Evolutionary conservation across 2,329 filamentous ascomycete genomes (phyloP).

Genomic region (Mycosphaerella sp.): DNA sequence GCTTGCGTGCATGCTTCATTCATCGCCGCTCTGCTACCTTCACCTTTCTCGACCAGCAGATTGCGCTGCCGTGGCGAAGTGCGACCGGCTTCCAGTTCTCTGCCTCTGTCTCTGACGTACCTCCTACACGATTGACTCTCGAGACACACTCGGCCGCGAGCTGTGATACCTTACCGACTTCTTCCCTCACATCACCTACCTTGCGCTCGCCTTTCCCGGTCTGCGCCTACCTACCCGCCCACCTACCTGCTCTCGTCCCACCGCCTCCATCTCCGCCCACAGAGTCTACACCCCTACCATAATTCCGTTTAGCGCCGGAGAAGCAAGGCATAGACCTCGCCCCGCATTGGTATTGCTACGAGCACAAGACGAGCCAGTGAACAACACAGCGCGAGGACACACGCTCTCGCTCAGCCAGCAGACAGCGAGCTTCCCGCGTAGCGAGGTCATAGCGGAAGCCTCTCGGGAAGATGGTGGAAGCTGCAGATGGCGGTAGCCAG

Average conservation of each 20-base stretch:
- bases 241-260: background rate
- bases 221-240: background rate
- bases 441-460: background rate
- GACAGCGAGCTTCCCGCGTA: background rate
- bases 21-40: background rate
- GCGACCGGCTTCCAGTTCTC: background rate
- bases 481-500: constrained; percentile 67
- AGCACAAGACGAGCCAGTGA: background rate
- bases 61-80: background rate
- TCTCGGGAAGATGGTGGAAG: constrained; percentile 78
- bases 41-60: background rate
- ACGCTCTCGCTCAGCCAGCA: background rate
- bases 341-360: constrained; percentile 5
- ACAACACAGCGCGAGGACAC: background rate
- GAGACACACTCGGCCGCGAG: background rate
- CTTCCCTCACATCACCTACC: background rate
- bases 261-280: background rate
- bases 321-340: constrained; percentile 4
- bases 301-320: background rate
- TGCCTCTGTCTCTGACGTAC: background rate
- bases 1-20: no score
- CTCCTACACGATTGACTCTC: no score
- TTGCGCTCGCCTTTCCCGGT: no score
- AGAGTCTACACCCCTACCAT: background rate
- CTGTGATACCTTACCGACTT: background rate